Conservation (phyloP, 1,139 yeast species). For the Groenewaldozyma sp. region DNA sequence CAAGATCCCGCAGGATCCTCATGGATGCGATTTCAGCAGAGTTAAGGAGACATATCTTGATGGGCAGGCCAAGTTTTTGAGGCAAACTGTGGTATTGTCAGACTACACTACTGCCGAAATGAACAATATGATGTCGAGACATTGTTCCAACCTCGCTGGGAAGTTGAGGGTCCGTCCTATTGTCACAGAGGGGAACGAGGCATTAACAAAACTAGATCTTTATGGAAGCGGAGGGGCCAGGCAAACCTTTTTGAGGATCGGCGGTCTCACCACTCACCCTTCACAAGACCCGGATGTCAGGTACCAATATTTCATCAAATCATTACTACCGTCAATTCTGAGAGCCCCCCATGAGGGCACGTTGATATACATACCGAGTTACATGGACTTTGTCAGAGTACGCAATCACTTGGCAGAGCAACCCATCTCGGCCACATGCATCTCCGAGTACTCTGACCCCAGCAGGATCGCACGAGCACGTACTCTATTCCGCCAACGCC, state of each 20-base stretch:
- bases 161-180: conserved; percentile 35
- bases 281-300: conserved; percentile 72
- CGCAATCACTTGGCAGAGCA: conserved; percentile 61
- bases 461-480: conserved; percentile 65
- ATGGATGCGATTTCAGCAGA: conserved; percentile 84
- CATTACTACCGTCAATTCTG: conserved; percentile 58
- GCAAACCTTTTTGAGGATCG: conserved; percentile 22
- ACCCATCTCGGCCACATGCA: conserved; percentile 38
- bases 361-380: conserved; percentile 72
- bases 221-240: conserved; percentile 32
- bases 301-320: conserved; percentile 69
- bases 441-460: conserved; percentile 74
- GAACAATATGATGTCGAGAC: conserved; percentile 51
- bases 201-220: conserved; percentile 9
- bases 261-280: conserved; percentile 30
- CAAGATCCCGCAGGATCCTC: conserved; percentile 66
- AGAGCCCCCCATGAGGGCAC: conserved; percentile 63
- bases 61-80: conserved; percentile 61
- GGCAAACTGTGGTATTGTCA: conserved; percentile 72
- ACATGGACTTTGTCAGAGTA: conserved; percentile 74
- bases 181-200: conserved; percentile 21
- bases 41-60: conserved; percentile 89
- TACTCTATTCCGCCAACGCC: conserved; percentile 53
- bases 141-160: conserved; percentile 58
- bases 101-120: conserved; percentile 75